Base-by-base conservation (phyloP, 306 rosid genomes). In the Myrica gale region DNA sequence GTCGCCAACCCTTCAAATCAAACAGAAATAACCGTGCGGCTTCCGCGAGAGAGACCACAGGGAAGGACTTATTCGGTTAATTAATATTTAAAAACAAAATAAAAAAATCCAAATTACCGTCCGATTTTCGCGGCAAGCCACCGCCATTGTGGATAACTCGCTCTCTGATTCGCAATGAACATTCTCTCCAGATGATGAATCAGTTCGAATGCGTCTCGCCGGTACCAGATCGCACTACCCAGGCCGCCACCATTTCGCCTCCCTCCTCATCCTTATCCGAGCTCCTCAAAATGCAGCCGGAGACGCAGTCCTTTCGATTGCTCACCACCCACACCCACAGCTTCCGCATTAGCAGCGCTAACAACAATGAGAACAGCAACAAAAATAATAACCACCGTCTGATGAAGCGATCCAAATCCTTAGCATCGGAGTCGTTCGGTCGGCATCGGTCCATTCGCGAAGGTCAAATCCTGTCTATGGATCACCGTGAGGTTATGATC, bases 401-500 rank as follows among this genome's bases (percentile, higher is more conserved):
- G 43, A 66, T 80, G 1, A 71, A 68, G 68, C 86, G 90, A 3
- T 87, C 86, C 52, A 63, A 63, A 16, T 63, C 69, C 21, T 63
- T 20, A 17, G 79, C 66, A 5, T 77, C 84, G 0, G 86, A 81
- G 0, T 50, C 71, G 11, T 48, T 63, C 65, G 9, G 81, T 0
- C 78, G 88, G 45, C 75, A 77, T 5, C 11, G 3, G 37, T 39
- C 53, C 17, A 1, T 19, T 58, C 45, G 39, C 9, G 67, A 60
- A 6, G n/a, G 3, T 16, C 70, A 66, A 26, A 26, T 21, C 0
- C 6, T 16, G 5, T 57, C 32, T 21, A 17, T 0, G 70, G 80
- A 51, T 46, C 80, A 19, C 1, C 82, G 74, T 2, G 88, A 87
- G 57, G 72, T 82, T 7, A 73, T 72, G 76, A 75, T 87, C 0